Evolutionary conservation across 2,329 filamentous ascomycete species (phyloP).

Genomic region (Dendryphion nanum): DNA sequence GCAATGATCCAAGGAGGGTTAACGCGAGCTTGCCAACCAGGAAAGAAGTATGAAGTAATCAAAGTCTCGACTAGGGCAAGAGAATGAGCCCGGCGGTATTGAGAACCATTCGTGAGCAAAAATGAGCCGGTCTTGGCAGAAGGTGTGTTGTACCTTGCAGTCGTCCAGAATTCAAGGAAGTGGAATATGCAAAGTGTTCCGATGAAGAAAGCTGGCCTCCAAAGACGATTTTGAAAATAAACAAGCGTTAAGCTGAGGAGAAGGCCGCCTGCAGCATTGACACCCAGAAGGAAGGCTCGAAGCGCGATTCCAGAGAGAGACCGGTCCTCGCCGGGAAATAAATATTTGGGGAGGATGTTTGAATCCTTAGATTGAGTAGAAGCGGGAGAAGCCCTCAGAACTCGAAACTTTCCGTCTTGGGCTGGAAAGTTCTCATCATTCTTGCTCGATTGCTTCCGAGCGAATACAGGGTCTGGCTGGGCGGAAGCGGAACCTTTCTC

Average conservation of each 20-base stretch:
- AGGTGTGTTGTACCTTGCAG: conserved; percentile 77
- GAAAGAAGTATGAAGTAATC: conserved; percentile 57
- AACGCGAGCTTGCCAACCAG: conserved; percentile 46
- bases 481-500: neutral
- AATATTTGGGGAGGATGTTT: conserved; percentile 25
- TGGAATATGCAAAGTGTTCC: conserved; percentile 76
- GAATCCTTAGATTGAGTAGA: too few species aligned
- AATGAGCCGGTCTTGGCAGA: conserved; percentile 73
- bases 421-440: too few species aligned
- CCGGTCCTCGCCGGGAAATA: conserved; percentile 43
- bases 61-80: conserved; percentile 73
- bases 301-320: conserved; percentile 48
- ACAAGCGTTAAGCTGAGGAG: conserved; percentile 26
- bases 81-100: conserved; percentile 80
- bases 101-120: conserved; percentile 80
- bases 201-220: conserved; percentile 64
- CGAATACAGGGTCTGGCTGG: too few species aligned
- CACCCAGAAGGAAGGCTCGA: conserved; percentile 47
- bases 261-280: conserved; percentile 34
- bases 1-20: conserved; percentile 38
- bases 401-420: too few species aligned
- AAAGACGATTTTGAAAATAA: conserved; percentile 45
- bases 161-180: conserved; percentile 94
- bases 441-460: too few species aligned
- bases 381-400: too few species aligned